These are phyloP conservation scores for Rhodotorula paludigena DNA, from an alignment of 768 basidiomycete species.

Conservation along the genomic window DNA sequence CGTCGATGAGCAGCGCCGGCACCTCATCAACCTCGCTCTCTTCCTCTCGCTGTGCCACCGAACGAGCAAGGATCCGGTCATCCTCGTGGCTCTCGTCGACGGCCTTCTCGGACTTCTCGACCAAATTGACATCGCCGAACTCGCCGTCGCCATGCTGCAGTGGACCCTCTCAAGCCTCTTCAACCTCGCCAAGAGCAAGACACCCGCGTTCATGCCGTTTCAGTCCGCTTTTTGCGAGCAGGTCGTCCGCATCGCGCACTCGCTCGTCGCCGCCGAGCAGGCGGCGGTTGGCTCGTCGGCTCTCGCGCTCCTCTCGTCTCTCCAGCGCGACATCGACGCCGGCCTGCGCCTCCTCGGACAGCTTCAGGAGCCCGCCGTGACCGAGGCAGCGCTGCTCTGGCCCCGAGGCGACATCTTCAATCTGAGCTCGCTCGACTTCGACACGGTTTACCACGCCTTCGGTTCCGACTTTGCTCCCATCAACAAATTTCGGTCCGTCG, in stretches of 20 bases:
- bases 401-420: neutral
- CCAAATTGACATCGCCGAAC: conserved; percentile 60
- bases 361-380: neutral
- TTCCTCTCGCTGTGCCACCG: conserved; percentile 62
- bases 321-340: conserved; percentile 49
- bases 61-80: conserved; percentile 57
- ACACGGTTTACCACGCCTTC: conserved; percentile 11
- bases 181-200: conserved; percentile 49
- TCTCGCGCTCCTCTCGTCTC: conserved; percentile 17
- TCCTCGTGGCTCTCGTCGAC: conserved; percentile 66
- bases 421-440: neutral
- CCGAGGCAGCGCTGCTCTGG: conserved; percentile 22
- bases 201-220: neutral
- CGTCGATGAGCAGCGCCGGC: conserved; percentile 75
- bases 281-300: conserved; percentile 46
- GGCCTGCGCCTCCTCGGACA: conserved; percentile 46
- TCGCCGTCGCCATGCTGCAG: conserved; percentile 51
- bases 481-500: conserved; percentile 26
- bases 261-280: neutral
- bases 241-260: conserved; percentile 37
- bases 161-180: conserved; percentile 52
- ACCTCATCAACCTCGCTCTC: conserved; percentile 66
- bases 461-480: conserved; percentile 14
- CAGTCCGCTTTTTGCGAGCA: conserved; percentile 11
- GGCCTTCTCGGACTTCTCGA: conserved; percentile 62